Evolutionary conservation across 768 basidiomycete species (phyloP).

Genomic region (Thelephora ganbajun): DNA sequence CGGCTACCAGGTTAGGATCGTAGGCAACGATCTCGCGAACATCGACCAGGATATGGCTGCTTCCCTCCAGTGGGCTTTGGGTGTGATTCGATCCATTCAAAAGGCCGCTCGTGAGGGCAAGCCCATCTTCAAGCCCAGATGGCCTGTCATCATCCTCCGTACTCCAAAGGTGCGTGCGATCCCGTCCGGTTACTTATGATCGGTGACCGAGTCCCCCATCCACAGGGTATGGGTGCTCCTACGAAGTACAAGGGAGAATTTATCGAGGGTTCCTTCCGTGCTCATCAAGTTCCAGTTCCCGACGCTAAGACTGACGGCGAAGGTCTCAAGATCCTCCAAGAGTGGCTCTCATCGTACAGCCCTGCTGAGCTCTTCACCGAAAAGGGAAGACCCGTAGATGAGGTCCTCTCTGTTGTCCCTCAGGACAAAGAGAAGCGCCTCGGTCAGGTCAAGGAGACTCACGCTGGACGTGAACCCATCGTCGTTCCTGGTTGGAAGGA

Average conservation of each 20-base stretch:
- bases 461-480: slow-evolving; percentile 47
- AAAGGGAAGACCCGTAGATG: slow-evolving; percentile 35
- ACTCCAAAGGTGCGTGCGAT: slow-evolving; percentile 53
- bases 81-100: slow-evolving; percentile 68
- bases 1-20: slow-evolving; percentile 81
- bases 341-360: slow-evolving; percentile 65
- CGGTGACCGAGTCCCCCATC: not conserved
- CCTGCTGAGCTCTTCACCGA: slow-evolving; percentile 52
- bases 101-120: slow-evolving; percentile 60
- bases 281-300: slow-evolving; percentile 85
- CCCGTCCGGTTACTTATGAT: not conserved
- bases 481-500: slow-evolving; percentile 51
- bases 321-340: slow-evolving; percentile 48
- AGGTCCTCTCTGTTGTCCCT: slow-evolving; percentile 51
- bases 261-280: slow-evolving; percentile 69
- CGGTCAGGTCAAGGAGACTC: slow-evolving; percentile 57
- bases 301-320: slow-evolving; percentile 46
- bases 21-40: slow-evolving; percentile 41
- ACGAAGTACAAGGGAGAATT: slow-evolving; percentile 51
- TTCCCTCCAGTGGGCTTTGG: slow-evolving; percentile 69
- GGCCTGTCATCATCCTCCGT: slow-evolving; percentile 78
- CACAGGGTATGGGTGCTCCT: slow-evolving; percentile 51
- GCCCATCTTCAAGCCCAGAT: slow-evolving; percentile 77
- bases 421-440: slow-evolving; percentile 41
- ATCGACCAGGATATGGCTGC: slow-evolving; percentile 73